Base-by-base conservation (phyloP, 2,329 filamentous ascomycete species). In the Fusarium cyanostomum region DNA sequence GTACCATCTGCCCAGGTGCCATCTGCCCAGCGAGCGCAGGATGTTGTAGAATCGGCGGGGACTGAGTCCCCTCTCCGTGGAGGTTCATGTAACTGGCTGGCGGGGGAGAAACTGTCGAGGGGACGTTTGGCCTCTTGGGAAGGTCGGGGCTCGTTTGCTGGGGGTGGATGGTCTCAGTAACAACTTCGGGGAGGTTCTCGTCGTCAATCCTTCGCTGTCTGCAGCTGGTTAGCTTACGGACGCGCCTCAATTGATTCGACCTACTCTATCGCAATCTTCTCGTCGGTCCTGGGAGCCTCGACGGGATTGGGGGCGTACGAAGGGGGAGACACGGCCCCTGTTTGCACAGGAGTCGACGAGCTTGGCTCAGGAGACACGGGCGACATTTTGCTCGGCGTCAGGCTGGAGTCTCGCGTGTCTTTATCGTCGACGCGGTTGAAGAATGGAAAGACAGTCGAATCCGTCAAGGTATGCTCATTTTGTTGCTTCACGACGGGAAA, bases 161-260 rank as follows among this genome's bases (percentile, higher is more conserved):
- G 3, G 8, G 33, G 13, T 41, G 35, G 18, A 35, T 18, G 16
- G 50, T 16, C 6, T 56, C 53, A 35, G 39, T 37, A 0, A 71
- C 68, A 37, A 71, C 68, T 52, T 71, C 68, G 56, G 68, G 68
- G 48, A 71, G 68, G 43, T 67, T 66, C 3, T 59, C 53, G 53
- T 71, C 66, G 50, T 71, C 54, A 27, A 59, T 35, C 21, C 28
- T 53, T 1, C 9, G 52, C 2, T 61, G 26, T 13, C 64, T 67
- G 10, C 0, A 2, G 31, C 2, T 12, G 30, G 31, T 58, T 24
- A 49, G 56, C n/a, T n/a, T 16, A 16, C 38, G 6, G 37, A 33
- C 13, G 28, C 15, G 16, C n/a, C n/a, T n/a, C n/a, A 2, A 13
- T 38, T 5, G 2, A n/a, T 8, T 6, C 13, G 9, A 55, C 60